Conservation (phyloP, 805 yeast genomes). For the Candida jianshihensis region DNA sequence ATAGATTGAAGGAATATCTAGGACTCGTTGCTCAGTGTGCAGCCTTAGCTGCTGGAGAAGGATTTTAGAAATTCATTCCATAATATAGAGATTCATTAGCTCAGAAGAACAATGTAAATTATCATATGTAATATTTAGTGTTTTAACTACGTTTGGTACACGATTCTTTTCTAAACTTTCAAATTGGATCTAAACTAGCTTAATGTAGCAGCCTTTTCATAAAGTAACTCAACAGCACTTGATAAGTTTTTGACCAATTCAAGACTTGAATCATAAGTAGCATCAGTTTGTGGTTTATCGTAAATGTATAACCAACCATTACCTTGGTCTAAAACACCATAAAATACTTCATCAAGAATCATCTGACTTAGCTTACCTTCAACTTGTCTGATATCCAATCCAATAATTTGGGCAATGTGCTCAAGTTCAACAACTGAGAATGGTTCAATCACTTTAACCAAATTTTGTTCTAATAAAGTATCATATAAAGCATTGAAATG, state of each 20-base stretch:
- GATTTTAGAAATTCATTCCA: too few relatives aligned
- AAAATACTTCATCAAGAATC: conserved; percentile 93
- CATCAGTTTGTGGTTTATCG: conserved; percentile 83
- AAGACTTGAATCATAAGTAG: conserved; percentile 80
- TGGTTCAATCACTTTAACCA: conserved; percentile 92
- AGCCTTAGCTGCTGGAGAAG: conserved; percentile 45
- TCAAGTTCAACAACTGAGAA: conserved; percentile 92
- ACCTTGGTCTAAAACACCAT: conserved; percentile 96
- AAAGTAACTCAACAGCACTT: conserved; percentile 79
- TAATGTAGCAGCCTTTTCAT: conserved; percentile 85
- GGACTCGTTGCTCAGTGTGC: conserved; percentile 49
- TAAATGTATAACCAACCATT: conserved; percentile 94
- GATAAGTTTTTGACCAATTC: conserved; percentile 85
- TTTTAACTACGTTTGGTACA: too few relatives aligned
- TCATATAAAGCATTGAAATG: conserved; percentile 93
- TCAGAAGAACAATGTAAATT: too few relatives aligned
- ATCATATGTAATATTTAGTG: too few relatives aligned
- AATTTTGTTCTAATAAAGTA: conserved; percentile 84
- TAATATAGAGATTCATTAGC: too few relatives aligned
- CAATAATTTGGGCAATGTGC: conserved; percentile 82
- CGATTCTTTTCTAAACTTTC: too few relatives aligned
- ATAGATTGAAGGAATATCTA: conserved; percentile 48
- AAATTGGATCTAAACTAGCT: conserved; percentile 44
- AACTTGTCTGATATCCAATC: conserved; percentile 78
- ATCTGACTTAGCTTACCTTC: conserved; percentile 94